Conservation (phyloP, 768 basidiomycete species). For the Russula emetica region DNA sequence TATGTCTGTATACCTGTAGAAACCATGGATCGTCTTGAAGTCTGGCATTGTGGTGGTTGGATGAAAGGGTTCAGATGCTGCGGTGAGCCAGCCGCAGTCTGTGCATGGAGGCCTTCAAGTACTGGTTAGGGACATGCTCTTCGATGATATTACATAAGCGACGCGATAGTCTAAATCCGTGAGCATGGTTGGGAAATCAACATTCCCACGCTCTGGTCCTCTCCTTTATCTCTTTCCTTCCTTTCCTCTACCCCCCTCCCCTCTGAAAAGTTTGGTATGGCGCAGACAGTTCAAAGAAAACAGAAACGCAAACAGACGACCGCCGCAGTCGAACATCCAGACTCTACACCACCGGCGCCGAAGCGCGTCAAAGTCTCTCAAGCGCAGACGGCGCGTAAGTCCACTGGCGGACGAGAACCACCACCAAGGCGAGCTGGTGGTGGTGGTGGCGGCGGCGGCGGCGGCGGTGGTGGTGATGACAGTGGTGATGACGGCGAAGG, state of each 20-base stretch:
- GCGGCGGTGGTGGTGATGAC: conserved; percentile 1
- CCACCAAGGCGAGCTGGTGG: neutral
- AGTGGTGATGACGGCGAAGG: conserved; percentile 3
- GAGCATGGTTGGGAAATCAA: conserved; percentile 15
- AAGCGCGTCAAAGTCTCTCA: conserved; percentile 44
- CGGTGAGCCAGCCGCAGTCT: conserved; percentile 9
- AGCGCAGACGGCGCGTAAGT: conserved; percentile 72
- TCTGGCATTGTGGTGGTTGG: conserved; percentile 21
- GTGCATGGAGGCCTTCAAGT: neutral
- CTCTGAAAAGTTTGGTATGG: conserved; percentile 42
- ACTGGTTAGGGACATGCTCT: neutral
- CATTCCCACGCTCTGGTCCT: conserved; percentile 27
- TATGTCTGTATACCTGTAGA: conserved; percentile 82
- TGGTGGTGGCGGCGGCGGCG: neutral
- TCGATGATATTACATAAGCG: conserved; percentile 11
- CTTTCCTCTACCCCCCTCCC: conserved; percentile 6
- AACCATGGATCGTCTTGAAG: conserved; percentile 43
- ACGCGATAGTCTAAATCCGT: conserved; percentile 18
- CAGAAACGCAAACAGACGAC: conserved; percentile 39
- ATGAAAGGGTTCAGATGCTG: neutral
- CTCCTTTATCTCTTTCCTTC: conserved; percentile 4
- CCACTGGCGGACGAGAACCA: conserved; percentile 52
- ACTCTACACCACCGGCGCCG: conserved; percentile 40
- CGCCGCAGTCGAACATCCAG: conserved; percentile 33
- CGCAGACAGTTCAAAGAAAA: conserved; percentile 62